Conservation (phyloP, 257 asterid species). For the Hygrophila difformis region DNA sequence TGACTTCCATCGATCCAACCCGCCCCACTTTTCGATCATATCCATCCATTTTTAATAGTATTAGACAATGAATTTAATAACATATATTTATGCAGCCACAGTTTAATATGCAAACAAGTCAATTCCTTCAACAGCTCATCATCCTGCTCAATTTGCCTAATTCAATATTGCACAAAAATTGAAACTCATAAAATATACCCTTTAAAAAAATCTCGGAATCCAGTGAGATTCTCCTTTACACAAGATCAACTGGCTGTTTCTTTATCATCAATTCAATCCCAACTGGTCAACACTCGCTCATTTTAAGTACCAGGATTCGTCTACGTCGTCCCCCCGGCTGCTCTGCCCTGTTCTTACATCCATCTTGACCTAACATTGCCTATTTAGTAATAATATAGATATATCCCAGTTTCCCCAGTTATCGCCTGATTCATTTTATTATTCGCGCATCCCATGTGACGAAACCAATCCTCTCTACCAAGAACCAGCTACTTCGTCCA, state of each 20-base stretch:
- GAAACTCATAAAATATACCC: no score
- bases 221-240: conserved; percentile 20
- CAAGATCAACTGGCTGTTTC: conserved; percentile 21
- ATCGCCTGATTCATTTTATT: no score
- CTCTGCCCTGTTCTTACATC: background rate
- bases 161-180: no score
- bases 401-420: no score
- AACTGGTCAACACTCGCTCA: conserved; percentile 30
- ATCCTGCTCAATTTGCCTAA: background rate
- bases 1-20: conserved; percentile 17
- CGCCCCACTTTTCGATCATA: conserved; percentile 14
- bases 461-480: conserved; percentile 11
- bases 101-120: conserved; percentile 11
- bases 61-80: conserved; percentile 10
- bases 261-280: no score
- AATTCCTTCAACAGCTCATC: conserved; percentile 16
- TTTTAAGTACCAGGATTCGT: conserved; percentile 18
- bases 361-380: conserved; percentile 19
- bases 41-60: no score
- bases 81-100: background rate
- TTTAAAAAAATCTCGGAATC: conserved; percentile 10
- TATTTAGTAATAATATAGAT: no score
- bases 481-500: conserved; percentile 17
- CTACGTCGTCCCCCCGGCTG: no score
- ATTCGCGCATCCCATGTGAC: no score